Base-by-base conservation (phyloP, 371 early-diverging fungal species). In the Dichotomocladium elegans region DNA sequence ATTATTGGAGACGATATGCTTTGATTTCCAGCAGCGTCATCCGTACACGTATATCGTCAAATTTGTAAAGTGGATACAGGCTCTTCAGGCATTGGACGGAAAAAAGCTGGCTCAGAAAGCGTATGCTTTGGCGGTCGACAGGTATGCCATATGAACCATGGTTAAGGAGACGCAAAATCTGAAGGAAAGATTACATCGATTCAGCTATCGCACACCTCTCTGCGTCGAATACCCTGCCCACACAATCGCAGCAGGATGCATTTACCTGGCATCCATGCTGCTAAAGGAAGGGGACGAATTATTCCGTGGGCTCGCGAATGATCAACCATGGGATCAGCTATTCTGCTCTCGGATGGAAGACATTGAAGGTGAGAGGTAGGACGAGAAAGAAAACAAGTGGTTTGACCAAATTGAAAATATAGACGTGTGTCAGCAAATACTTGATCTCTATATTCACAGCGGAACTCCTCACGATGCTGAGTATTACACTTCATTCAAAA, bases 211-310 rank as follows among this genome's bases (percentile, higher is more conserved):
- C 48, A 83, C 78, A 7, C 66, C 72, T 14, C 55, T 78, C 11
- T 81, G 83, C 48, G 58, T 86, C 1, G 80, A 83, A 58, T 83
- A 81, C 41, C 84, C 84, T 9, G 79, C 81, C 3, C 83, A 84
- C 54, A 72, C 81, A 1, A 74, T 86, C 41, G 86, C 86, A 4
- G 81, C 79, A 19, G 86, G 79, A 5, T 81, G 82, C 35, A 76
- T 86, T 11, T 80, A 80, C 55, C 54, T 84, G 24, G 83, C 86
- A 14, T 71, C 76, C 12, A 53, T 68, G 10, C 57, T 81, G 29
- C 56, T 70, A 25, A 64, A 59, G 27, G 63, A 69, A 24, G 63
- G 66, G 44, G 63, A 69, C n/a, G 10, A 14, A 7, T 35, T 37
- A 24, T 66, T 67, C 50, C 24, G 48, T 25, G 62, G 60, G 0